Evolutionary conservation across 1,139 yeast genomes (phyloP), one percentile per base, ranked within the genome.

Genomic region (Pneumocystis murina): DNA sequence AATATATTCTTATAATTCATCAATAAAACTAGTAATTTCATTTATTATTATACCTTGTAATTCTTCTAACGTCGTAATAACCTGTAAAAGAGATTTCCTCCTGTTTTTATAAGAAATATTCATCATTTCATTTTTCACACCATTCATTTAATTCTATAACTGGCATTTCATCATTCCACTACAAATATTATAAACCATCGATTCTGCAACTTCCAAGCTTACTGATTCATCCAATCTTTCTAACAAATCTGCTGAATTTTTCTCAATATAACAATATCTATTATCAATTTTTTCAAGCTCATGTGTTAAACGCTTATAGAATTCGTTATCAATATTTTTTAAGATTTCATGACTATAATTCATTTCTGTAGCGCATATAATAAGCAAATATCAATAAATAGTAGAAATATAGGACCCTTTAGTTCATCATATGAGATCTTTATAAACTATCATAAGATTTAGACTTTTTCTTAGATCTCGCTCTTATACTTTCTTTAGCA

Each of bases 251-350:
- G 33, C 14, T 5, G 60, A 33, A 12, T 30, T 40, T 16, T 39
- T 40, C n/a, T 59, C 60, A 59, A 59, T 40, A 59, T 1, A 16
- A 30, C n/a, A 20, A 14, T 39, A 59, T 39, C 60, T 39, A 28
- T 59, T 28, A 40, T 59, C 60, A 12, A 59, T 40, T 30, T 59
- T 59, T 16, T 59, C 60, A 40, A 59, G 60, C 24, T 59, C 60
- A 17, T 59, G 33, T 1, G 40, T 39, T 20, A 59, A 40, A 14
- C 17, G 60, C n/a, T 30, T 40, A 39, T 28, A n/a, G 3, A 59
- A 59, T 59, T 59, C 60, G 12, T 59, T n/a, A 28, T 39, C 35
- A 40, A 59, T 59, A 39, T 59, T 59, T 24, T 24, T 39, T 5
- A 36, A 39, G 3, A 59, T 39, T 20, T 59, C 40, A 28, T n/a